Conservation (phyloP, 2,329 filamentous ascomycete genomes). For the Elsinoe arachidis region DNA sequence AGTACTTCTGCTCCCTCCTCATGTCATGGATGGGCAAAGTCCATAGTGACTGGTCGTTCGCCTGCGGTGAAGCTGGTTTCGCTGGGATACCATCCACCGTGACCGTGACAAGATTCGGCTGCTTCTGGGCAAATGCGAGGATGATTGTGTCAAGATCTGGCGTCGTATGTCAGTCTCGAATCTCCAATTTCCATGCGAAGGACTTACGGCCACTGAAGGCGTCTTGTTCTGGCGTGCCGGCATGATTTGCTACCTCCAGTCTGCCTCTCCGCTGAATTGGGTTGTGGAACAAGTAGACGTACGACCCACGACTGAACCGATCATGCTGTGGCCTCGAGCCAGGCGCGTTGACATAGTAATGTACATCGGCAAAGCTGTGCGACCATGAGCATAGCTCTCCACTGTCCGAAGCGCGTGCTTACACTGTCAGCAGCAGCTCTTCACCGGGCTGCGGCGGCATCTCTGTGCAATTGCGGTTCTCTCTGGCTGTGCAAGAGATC, state of each 20-base stretch:
- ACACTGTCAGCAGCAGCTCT: constrained; percentile 40
- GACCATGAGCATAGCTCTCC: constrained; percentile 1
- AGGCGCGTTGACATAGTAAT: constrained; percentile 69
- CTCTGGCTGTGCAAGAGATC: constrained; percentile 20
- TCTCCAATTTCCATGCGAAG: background rate
- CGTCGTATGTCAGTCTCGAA: background rate
- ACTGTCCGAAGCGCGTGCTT: constrained; percentile 19
- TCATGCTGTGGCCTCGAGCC: constrained; percentile 62
- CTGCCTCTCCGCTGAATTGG: constrained; percentile 57
- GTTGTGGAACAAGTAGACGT: constrained; percentile 73
- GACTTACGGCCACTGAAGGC: constrained; percentile 66
- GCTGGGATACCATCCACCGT: constrained; percentile 43
- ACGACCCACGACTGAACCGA: constrained; percentile 70
- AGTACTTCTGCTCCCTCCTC: constrained; percentile 65
- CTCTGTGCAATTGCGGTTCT: constrained; percentile 16
- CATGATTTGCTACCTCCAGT: constrained; percentile 66
- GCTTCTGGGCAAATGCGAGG: constrained; percentile 64
- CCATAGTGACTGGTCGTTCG: constrained; percentile 53
- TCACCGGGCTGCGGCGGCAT: constrained; percentile 44
- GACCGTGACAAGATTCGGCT: constrained; percentile 62
- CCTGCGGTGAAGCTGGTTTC: constrained; percentile 30
- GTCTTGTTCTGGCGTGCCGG: constrained; percentile 68
- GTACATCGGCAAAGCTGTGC: constrained; percentile 65
- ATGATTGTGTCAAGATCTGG: constrained; percentile 58
- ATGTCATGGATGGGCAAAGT: constrained; percentile 66